A percentile compares a stretch with the other conserved stretches of the same genome.
Conservation (phyloP, 2,329 filamentous ascomycete genomes). For the Claviceps sp. region DNA sequence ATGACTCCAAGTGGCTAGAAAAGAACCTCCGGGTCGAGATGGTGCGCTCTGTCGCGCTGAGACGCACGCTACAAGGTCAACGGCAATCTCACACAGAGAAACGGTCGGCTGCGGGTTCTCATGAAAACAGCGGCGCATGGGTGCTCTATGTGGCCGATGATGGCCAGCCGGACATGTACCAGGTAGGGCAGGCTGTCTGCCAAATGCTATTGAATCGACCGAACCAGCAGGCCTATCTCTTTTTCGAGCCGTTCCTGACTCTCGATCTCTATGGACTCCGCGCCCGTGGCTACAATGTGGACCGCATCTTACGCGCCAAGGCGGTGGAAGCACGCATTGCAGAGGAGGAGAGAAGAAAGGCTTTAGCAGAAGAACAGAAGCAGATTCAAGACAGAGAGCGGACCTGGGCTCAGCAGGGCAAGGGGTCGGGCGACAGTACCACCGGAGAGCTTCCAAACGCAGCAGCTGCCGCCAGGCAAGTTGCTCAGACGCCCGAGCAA, state of each 20-base stretch:
- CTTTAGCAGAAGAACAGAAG: slow-evolving; percentile 59
- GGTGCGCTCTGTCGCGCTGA: slow-evolving; percentile 66
- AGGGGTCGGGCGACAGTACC: slow-evolving; percentile 10
- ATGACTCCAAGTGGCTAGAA: slow-evolving; percentile 83
- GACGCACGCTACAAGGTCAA: slow-evolving; percentile 60
- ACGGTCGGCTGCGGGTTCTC: slow-evolving; percentile 55
- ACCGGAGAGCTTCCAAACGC: slow-evolving; percentile 9
- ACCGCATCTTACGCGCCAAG: slow-evolving; percentile 80
- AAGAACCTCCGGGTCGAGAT: slow-evolving; percentile 67
- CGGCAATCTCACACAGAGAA: slow-evolving; percentile 59
- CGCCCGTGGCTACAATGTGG: slow-evolving; percentile 88
- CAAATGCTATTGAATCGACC: slow-evolving; percentile 68
- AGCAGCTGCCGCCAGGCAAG: slow-evolving; percentile 25
- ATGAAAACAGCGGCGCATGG: slow-evolving; percentile 39
- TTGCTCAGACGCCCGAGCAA: slow-evolving; percentile 27
- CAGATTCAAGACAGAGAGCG: slow-evolving; percentile 44
- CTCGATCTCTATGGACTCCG: slow-evolving; percentile 71
- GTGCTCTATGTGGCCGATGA: slow-evolving; percentile 64
- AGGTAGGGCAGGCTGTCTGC: slow-evolving; percentile 80
- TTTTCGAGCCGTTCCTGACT: slow-evolving; percentile 81
- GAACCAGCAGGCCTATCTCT: slow-evolving; percentile 78
- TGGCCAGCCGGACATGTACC: slow-evolving; percentile 66
- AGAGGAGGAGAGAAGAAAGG: slow-evolving; percentile 65
- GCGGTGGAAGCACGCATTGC: slow-evolving; percentile 78
- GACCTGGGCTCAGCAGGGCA: slow-evolving; percentile 27